Base-by-base conservation (phyloP, 1,139 yeast species). In the Geotrichum fermentans region DNA sequence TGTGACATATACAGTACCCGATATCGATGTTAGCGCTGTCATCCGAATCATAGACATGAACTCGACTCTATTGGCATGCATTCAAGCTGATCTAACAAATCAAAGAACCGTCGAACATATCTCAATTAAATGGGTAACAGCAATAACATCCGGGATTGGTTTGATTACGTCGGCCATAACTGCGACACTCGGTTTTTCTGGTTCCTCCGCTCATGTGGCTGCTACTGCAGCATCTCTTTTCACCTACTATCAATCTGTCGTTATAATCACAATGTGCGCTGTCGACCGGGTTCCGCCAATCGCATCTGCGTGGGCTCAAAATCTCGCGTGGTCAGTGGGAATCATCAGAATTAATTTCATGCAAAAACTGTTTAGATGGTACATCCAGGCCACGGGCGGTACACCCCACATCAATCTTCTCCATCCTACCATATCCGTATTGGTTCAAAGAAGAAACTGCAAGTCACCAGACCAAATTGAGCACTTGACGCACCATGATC, bases 41-140 rank as follows among this genome's bases (percentile, higher is more conserved):
- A 92, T 90, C 41, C 76, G 74, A 60, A 77, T 77, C 45, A 59
- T 66, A 13, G 61, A 64, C 37, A 42, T 55, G 14, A 47, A 52
- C 29, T 55, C 55, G 40, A 69, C 68, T 5, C 75, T 80, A 36
- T 70, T 88, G 53, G 97, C 98, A 2, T 92, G 98, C 75, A 90
- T 92, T 33, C 90, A 86, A 61, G 96, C 96, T 4, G 77, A 79
- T 36, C 72, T 92, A 58, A 69, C 83, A 22, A 92, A 94, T 67
- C 94, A 90, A 52, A 88, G 85, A 65, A 87, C 97, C 1, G 98
- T 92, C 39, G 90, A 89, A 67, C 90, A 96, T 32, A 82, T 82
- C 58, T 88, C 89, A 56, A 97, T 96, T 26, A 79, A 95, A 35
- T 92, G 98, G 98, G 97, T 96, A 30, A 90, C 95, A 55, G 98